Percentiles rank a stretch among this genome's conserved stretches.
Evolutionary conservation across 352 stramenopile species (phyloP).

Genomic region (Phytophthora ohioensis): DNA sequence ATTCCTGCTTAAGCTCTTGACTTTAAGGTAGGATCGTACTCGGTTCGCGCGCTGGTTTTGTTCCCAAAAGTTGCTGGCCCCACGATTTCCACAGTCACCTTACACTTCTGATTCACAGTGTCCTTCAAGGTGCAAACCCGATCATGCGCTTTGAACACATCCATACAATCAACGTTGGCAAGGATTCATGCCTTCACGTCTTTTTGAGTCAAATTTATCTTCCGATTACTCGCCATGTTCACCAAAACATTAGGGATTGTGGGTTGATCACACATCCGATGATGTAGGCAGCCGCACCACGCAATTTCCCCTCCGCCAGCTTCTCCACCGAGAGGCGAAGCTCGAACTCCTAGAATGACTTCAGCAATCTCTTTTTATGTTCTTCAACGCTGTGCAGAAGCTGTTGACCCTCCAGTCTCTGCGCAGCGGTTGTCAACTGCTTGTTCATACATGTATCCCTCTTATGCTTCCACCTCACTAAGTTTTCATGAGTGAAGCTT

Average conservation of each 20-base stretch:
- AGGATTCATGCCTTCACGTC: conserved; percentile 11
- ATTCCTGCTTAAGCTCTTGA: conserved; percentile 3
- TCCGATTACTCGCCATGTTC: conserved; percentile 7
- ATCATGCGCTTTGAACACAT: not conserved
- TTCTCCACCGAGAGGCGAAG: not conserved
- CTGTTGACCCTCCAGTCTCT: conserved; percentile 5
- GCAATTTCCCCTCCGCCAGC: not conserved
- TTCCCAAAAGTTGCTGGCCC: not conserved
- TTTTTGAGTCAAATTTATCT: conserved; percentile 24
- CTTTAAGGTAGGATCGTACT: conserved; percentile 9
- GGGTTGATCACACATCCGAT: not conserved
- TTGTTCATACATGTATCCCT: conserved; percentile 1
- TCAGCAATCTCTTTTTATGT: not conserved
- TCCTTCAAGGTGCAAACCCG: not conserved
- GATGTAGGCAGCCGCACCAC: conserved; percentile 6
- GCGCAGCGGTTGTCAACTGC: conserved; percentile 4
- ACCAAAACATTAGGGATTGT: conserved; percentile 1
- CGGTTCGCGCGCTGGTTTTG: conserved; percentile 4
- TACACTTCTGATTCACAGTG: conserved; percentile 10
- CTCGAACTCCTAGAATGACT: conserved; percentile 9
- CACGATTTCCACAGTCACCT: conserved; percentile 12
- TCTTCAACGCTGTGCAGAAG: not conserved
- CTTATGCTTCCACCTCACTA: conserved; percentile 15
- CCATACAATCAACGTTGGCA: conserved; percentile 2
- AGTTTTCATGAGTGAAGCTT: conserved; percentile 10